Percentiles rank a stretch among this genome's conserved stretches.
Evolutionary conservation across 75 land plant genomes (phyloP).

Genomic region (Azolla pinnata): DNA sequence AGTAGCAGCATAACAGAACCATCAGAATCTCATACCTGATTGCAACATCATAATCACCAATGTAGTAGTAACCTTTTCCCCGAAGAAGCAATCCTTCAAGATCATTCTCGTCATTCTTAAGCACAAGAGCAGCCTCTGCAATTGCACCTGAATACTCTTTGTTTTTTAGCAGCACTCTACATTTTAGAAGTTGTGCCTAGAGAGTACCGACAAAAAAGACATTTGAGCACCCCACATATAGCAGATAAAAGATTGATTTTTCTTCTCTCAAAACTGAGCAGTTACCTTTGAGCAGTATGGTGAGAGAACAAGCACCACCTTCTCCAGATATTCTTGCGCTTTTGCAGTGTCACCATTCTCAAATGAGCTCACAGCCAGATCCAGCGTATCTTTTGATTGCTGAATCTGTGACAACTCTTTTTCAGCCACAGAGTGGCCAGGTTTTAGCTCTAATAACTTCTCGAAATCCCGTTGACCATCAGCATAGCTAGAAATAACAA

Average conservation of each 20-base stretch:
- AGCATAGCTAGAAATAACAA: constrained; percentile 46
- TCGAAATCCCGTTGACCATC: constrained; percentile 74
- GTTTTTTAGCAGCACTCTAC: constrained; percentile 41
- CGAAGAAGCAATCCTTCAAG: constrained; percentile 85
- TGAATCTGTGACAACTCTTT: constrained; percentile 75
- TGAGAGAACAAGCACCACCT: constrained; percentile 77
- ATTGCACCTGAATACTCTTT: constrained; percentile 79
- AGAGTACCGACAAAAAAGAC: neutral
- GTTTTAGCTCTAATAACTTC: constrained; percentile 64
- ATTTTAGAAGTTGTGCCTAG: constrained; percentile 78
- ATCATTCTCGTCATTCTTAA: constrained; percentile 80
- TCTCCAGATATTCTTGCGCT: constrained; percentile 65
- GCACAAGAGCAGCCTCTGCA: constrained; percentile 64
- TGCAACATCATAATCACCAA: constrained; percentile 96
- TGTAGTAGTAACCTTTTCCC: constrained; percentile 91
- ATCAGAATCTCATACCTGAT: constrained; percentile 36
- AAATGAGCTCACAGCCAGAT: constrained; percentile 43
- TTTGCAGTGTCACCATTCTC: constrained; percentile 57
- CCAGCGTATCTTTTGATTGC: constrained; percentile 54
- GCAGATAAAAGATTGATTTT: neutral
- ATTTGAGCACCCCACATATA: neutral
- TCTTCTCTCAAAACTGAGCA: neutral
- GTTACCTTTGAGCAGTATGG: constrained; percentile 71
- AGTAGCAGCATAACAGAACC: neutral
- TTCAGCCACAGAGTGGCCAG: constrained; percentile 58